Percentiles rank a stretch among this genome's conserved stretches.
phyloP scores from a whole-genome alignment of 1,284 basidiomycete species.

The Cerioporus squamosus region DNA sequence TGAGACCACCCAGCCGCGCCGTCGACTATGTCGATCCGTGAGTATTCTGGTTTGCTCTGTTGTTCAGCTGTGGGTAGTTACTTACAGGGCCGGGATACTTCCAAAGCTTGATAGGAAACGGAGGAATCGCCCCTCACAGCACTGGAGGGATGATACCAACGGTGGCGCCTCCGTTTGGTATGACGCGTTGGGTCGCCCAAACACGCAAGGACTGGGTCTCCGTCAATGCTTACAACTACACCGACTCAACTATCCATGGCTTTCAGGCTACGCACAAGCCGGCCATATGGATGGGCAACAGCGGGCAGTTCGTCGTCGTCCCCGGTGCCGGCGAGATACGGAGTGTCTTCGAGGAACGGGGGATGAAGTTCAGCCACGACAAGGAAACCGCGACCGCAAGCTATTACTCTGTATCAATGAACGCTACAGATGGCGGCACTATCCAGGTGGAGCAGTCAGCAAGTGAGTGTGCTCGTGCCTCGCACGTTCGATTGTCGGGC shows the following conservation, averaged over 20 bases:
- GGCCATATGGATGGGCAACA: conserved; percentile 92
- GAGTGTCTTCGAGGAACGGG: conserved; percentile 61
- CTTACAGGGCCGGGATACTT: no score
- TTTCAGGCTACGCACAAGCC: conserved; percentile 84
- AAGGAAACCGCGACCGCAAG: conserved; percentile 66
- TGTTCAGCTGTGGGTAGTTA: background rate
- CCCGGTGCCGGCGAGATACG: conserved; percentile 62
- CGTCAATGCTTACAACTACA: conserved; percentile 78
- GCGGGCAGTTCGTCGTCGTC: conserved; percentile 65
- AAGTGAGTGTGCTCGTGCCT: conserved; percentile 48
- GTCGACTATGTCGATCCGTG: conserved; percentile 53
- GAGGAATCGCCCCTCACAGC: conserved; percentile 68
- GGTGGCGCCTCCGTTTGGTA: conserved; percentile 79
- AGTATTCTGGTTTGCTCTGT: conserved; percentile 18
- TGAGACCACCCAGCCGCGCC: background rate
- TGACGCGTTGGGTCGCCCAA: conserved; percentile 82
- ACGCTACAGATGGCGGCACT: conserved; percentile 50
- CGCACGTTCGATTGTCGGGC: no score
- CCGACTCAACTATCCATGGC: conserved; percentile 65
- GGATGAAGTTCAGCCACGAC: conserved; percentile 60
- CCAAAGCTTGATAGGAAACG: conserved; percentile 66
- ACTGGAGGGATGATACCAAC: conserved; percentile 74
- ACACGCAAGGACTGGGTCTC: conserved; percentile 77
- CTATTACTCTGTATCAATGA: conserved; percentile 72
- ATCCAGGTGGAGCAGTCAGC: conserved; percentile 72